These are phyloP conservation scores for Pochonia chlamydosporia DNA, from an alignment of 2,329 filamentous ascomycete genomes.

Conservation along the genomic window DNA sequence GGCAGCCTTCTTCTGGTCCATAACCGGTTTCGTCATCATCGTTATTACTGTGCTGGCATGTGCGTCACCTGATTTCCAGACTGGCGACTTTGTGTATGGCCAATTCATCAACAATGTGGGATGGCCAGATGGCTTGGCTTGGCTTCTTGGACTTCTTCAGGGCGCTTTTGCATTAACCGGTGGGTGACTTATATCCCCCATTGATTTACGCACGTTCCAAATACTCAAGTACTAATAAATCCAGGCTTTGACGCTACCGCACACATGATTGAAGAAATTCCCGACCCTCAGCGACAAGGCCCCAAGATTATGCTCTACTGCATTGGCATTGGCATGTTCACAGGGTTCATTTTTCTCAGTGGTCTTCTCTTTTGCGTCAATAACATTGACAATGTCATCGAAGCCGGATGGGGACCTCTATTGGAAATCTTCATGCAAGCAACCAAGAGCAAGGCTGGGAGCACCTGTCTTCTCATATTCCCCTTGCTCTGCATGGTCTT, in stretches of 20 bases:
- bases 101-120: constrained; percentile 63
- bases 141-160: constrained; percentile 49
- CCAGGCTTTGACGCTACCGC: constrained; percentile 41
- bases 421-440: constrained; percentile 60
- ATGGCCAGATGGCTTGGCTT: constrained; percentile 63
- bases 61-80: constrained; percentile 58
- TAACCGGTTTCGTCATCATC: constrained; percentile 63
- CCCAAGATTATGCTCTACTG: constrained; percentile 63
- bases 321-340: constrained; percentile 57
- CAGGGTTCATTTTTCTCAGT: constrained; percentile 57
- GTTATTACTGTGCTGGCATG: constrained; percentile 64
- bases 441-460: constrained; percentile 55
- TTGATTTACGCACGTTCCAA: background rate
- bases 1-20: constrained; percentile 64
- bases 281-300: constrained; percentile 50
- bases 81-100: constrained; percentile 58
- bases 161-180: constrained; percentile 41
- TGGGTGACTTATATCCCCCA: constrained; percentile 1
- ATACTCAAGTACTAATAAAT: background rate
- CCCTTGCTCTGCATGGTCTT: constrained; percentile 61
- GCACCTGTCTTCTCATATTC: constrained; percentile 60
- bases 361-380: constrained; percentile 59
- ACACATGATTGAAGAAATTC: constrained; percentile 53
- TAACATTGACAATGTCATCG: constrained; percentile 51
- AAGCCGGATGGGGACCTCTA: constrained; percentile 50